Percentiles rank a stretch among this genome's conserved stretches.
Conservation (phyloP, 2,329 filamentous ascomycete species). For the Phaeosphaeriaceae sp. region DNA sequence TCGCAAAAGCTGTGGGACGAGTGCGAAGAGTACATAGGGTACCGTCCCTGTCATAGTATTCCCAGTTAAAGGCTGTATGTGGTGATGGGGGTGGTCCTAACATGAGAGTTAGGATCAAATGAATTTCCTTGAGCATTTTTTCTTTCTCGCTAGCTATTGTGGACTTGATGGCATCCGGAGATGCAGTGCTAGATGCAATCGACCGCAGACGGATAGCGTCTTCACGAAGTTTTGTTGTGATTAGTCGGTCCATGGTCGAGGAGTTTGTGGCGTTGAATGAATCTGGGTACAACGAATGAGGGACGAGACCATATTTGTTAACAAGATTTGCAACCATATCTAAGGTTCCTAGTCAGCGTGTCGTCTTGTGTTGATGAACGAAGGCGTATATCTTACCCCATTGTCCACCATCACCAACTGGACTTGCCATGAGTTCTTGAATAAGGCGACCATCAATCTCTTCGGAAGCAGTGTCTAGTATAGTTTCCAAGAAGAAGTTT, state of each 20-base stretch:
- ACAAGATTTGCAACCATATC: conserved; percentile 91
- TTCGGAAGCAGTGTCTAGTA: conserved; percentile 74
- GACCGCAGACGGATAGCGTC: conserved; percentile 75
- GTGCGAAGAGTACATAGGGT: conserved; percentile 67
- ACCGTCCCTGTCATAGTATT: conserved; percentile 73
- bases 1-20: conserved; percentile 75
- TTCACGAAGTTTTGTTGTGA: conserved; percentile 88
- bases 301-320: conserved; percentile 86
- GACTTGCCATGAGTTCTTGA: conserved; percentile 69
- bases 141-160: conserved; percentile 64
- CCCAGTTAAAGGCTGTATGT: conserved; percentile 76
- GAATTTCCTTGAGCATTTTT: conserved; percentile 79
- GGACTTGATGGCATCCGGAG: conserved; percentile 46
- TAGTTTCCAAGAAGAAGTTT: conserved; percentile 86
- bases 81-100: conserved; percentile 79
- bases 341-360: not conserved
- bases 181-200: conserved; percentile 53
- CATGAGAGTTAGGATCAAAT: conserved; percentile 80
- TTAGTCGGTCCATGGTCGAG: conserved; percentile 70
- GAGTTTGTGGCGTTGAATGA: conserved; percentile 78
- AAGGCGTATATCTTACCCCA: conserved; percentile 56
- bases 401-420: conserved; percentile 82
- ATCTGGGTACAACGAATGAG: conserved; percentile 81
- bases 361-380: not conserved
- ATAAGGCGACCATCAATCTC: conserved; percentile 76